These are phyloP conservation scores for Petunia secreta DNA, from an alignment of 257 asterid genomes.

Conservation along the genomic window DNA sequence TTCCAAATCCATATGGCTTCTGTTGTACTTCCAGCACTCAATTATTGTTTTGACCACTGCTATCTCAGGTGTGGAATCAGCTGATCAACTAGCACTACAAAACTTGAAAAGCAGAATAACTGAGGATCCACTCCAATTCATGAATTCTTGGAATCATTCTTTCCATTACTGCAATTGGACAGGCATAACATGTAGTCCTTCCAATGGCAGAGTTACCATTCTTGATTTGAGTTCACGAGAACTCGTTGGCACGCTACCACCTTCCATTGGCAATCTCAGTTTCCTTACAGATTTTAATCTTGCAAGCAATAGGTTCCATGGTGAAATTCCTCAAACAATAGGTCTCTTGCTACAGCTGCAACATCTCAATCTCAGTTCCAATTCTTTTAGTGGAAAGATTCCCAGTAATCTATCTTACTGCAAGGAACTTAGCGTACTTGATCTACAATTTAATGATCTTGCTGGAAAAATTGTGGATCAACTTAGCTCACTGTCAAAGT, in stretches of 20 bases:
- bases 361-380: conserved; percentile 27
- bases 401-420: conserved; percentile 34
- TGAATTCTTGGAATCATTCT: conserved; percentile 29
- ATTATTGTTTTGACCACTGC: conserved; percentile 14
- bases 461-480: conserved; percentile 29
- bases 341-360: conserved; percentile 30
- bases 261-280: conserved; percentile 33
- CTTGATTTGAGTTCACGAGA: conserved; percentile 23
- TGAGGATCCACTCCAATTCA: background rate
- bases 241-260: conserved; percentile 29
- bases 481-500: conserved; percentile 28
- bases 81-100: background rate
- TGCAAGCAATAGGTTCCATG: conserved; percentile 29
- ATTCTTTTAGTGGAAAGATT: conserved; percentile 28
- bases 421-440: conserved; percentile 31
- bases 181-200: conserved; percentile 30
- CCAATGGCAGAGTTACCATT: conserved; percentile 21
- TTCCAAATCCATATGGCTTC: background rate
- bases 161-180: conserved; percentile 34
- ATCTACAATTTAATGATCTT: conserved; percentile 22
- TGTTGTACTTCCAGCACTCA: background rate
- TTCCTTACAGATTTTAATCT: conserved; percentile 21
- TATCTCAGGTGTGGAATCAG: conserved; percentile 18
- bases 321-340: conserved; percentile 35
- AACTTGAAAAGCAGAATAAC: conserved; percentile 15